Conservation (phyloP, 1,284 basidiomycete genomes). For the Sanguinoderma infundibulare region DNA sequence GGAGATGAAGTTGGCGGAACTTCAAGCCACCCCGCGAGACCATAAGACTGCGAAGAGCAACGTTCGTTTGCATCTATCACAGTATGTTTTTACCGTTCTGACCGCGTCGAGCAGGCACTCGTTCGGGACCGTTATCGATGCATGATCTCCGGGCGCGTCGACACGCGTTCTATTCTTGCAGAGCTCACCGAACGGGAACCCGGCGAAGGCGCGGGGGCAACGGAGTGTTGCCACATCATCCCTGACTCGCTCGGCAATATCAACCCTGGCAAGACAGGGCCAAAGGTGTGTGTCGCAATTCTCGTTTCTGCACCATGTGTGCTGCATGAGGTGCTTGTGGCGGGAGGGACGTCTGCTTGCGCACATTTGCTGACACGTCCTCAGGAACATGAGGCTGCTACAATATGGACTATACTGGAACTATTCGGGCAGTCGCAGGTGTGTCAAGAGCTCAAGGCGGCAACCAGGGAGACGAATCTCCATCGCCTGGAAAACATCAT, state of each 20-base stretch:
- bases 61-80: background rate
- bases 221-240: background rate
- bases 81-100: no score
- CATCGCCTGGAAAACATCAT: conserved; percentile 38
- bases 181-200: background rate
- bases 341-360: no score
- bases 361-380: background rate
- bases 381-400: background rate
- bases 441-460: background rate
- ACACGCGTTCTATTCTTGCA: background rate
- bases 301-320: background rate
- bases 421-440: background rate
- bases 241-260: background rate
- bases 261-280: background rate
- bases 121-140: background rate
- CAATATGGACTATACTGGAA: background rate
- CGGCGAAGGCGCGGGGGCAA: background rate
- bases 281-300: background rate
- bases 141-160: background rate
- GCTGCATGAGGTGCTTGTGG: background rate
- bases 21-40: background rate
- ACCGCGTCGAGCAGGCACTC: background rate
- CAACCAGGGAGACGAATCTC: conserved; percentile 6
- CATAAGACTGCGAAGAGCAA: background rate
- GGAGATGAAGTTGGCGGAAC: no score